phyloP scores from a whole-genome alignment of 495 filamentous ascomycete genomes.

The Trichoderma parareesei region DNA sequence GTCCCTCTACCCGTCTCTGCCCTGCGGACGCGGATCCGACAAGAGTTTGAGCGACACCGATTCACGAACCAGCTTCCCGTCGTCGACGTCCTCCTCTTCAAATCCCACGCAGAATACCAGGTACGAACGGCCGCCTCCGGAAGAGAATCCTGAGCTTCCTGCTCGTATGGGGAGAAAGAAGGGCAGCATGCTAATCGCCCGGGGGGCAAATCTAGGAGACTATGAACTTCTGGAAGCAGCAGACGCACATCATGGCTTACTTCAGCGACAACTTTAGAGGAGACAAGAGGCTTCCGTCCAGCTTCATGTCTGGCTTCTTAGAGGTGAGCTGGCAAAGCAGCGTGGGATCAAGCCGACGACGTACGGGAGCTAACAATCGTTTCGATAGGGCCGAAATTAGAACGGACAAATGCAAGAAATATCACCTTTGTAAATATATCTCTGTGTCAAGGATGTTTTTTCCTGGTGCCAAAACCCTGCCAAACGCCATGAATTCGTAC shows the following conservation, averaged over 20 bases:
- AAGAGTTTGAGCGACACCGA: conserved; percentile 95
- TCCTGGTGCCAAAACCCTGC: background rate
- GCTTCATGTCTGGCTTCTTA: conserved; percentile 88
- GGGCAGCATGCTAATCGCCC: background rate
- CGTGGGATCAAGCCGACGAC: background rate
- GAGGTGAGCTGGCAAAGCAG: conserved; percentile 47
- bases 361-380: background rate
- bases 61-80: conserved; percentile 82
- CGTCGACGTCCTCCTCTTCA: conserved; percentile 79
- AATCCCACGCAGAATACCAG: conserved; percentile 89
- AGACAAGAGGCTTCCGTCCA: conserved; percentile 70
- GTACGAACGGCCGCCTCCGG: conserved; percentile 22
- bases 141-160: background rate
- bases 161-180: conserved; percentile 60
- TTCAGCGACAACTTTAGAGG: conserved; percentile 68
- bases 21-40: conserved; percentile 87
- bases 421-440: conserved; percentile 22
- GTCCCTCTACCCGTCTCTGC: conserved; percentile 79
- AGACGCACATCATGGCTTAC: conserved; percentile 93
- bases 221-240: conserved; percentile 98
- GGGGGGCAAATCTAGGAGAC: conserved; percentile 59
- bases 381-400: conserved; percentile 10
- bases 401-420: conserved; percentile 8
- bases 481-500: conserved; percentile 7
- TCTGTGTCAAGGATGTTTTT: conserved; percentile 23